Evolutionary conservation across 495 filamentous ascomycete genomes (phyloP).

Genomic region (Xylaria palmicola): DNA sequence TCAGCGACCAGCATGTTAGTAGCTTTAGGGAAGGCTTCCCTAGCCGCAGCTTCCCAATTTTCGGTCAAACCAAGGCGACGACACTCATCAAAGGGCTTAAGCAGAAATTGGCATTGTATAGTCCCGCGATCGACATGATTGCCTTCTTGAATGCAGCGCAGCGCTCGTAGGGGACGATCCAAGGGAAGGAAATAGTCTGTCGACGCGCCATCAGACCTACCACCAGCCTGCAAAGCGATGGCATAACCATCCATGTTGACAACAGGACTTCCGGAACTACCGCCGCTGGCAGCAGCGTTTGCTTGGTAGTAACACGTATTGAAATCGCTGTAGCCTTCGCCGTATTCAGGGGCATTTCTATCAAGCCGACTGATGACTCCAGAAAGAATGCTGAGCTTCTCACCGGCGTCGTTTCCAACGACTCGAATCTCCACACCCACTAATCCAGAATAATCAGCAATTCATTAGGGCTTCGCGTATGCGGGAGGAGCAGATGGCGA

Average conservation of each 20-base stretch:
- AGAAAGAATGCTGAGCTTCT: slow-evolving; percentile 97
- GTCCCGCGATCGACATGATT: slow-evolving; percentile 79
- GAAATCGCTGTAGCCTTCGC: slow-evolving; percentile 98
- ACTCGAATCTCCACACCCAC: slow-evolving; percentile 94
- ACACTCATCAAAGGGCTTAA: slow-evolving; percentile 98
- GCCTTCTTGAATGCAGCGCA: slow-evolving; percentile 77
- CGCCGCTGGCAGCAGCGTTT: slow-evolving; percentile 91
- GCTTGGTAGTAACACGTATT: slow-evolving; percentile 99
- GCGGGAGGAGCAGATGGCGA: background rate
- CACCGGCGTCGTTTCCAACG: slow-evolving; percentile 97
- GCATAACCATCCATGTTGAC: slow-evolving; percentile 94
- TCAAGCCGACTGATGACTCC: slow-evolving; percentile 96
- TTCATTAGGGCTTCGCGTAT: too few relatives aligned
- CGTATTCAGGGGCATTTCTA: slow-evolving; percentile 95
- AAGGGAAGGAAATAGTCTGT: slow-evolving; percentile 98
- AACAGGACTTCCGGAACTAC: slow-evolving; percentile 94
- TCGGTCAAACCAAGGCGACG: slow-evolving; percentile 81
- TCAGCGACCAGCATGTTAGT: slow-evolving; percentile 97
- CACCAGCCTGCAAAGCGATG: slow-evolving; percentile 91
- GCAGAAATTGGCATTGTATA: slow-evolving; percentile 96
- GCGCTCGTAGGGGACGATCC: slow-evolving; percentile 80
- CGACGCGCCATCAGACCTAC: slow-evolving; percentile 87
- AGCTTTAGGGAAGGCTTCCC: slow-evolving; percentile 82
- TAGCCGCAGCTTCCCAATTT: slow-evolving; percentile 80
- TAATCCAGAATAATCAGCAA: slow-evolving; percentile 14